phyloP scores from a whole-genome alignment of 371 early-diverging fungal species.

The Rhizomucor pusillus region DNA sequence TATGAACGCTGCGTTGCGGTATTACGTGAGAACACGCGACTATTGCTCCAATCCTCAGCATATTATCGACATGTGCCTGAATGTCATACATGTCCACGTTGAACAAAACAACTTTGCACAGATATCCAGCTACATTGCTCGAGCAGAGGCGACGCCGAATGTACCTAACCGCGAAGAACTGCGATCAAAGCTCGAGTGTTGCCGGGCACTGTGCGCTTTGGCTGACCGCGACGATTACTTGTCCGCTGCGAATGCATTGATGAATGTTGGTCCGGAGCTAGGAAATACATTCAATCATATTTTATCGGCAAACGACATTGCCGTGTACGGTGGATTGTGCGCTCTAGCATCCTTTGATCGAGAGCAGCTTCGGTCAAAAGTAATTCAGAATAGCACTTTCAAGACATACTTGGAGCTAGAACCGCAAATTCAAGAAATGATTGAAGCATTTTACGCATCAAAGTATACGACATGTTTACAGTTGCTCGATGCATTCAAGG shows the following conservation, averaged over 20 bases:
- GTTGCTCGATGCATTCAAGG: slow-evolving; percentile 64
- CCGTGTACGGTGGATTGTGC: slow-evolving; percentile 78
- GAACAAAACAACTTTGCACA: slow-evolving; percentile 68
- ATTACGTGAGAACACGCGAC: slow-evolving; percentile 73
- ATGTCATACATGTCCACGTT: slow-evolving; percentile 71
- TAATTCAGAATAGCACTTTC: slow-evolving; percentile 73
- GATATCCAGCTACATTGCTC: slow-evolving; percentile 69
- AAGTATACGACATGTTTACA: slow-evolving; percentile 72
- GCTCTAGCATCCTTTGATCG: slow-evolving; percentile 80
- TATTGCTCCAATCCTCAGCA: slow-evolving; percentile 74
- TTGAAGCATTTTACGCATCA: slow-evolving; percentile 72
- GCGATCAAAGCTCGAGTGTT: slow-evolving; percentile 65
- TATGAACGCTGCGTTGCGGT: slow-evolving; percentile 61
- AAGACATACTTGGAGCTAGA: slow-evolving; percentile 80
- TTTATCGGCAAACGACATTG: slow-evolving; percentile 79
- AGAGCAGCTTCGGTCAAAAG: slow-evolving; percentile 60
- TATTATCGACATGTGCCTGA: slow-evolving; percentile 77
- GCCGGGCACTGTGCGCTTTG: slow-evolving; percentile 65
- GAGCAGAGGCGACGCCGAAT: slow-evolving; percentile 72
- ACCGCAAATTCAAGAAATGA: slow-evolving; percentile 69
- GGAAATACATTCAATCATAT: slow-evolving; percentile 44
- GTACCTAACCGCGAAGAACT: slow-evolving; percentile 56
- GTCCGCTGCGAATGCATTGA: slow-evolving; percentile 60
- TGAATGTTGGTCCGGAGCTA: slow-evolving; percentile 66
- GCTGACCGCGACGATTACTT: slow-evolving; percentile 43